These are phyloP conservation scores for Diospyros lotus DNA, from an alignment of 148 eudicot genomes.

Conservation along the genomic window DNA sequence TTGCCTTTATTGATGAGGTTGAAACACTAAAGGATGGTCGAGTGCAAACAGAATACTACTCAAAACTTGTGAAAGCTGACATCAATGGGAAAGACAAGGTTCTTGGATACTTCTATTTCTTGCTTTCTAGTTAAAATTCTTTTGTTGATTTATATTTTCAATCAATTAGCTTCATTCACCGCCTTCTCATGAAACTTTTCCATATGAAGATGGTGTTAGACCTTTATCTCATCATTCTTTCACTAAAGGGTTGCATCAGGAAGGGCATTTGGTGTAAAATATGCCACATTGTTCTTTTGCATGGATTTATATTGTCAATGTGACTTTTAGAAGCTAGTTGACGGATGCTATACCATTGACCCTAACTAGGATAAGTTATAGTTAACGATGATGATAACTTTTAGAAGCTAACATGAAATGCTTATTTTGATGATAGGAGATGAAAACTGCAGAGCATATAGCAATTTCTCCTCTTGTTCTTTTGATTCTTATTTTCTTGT, in stretches of 20 bases:
- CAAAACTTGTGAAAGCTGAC: conserved; percentile 96
- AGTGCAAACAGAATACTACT: conserved; percentile 75
- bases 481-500: background rate
- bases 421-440: background rate
- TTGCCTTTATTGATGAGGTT: conserved; percentile 81
- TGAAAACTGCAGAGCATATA: background rate
- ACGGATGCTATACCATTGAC: no score
- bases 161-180: background rate
- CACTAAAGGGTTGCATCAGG: no score
- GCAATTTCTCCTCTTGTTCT: background rate
- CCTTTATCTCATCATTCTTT: no score
- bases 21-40: conserved; percentile 84
- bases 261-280: no score
- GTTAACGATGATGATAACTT: no score
- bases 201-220: no score
- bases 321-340: no score
- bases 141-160: background rate
- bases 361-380: no score
- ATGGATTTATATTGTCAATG: no score
- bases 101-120: background rate
- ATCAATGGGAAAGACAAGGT: conserved; percentile 96
- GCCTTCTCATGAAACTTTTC: no score
- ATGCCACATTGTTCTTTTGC: no score
- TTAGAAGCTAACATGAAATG: background rate
- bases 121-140: background rate